These are phyloP conservation scores for Candida boidinii DNA, from an alignment of 805 yeast genomes.

Conservation along the genomic window DNA sequence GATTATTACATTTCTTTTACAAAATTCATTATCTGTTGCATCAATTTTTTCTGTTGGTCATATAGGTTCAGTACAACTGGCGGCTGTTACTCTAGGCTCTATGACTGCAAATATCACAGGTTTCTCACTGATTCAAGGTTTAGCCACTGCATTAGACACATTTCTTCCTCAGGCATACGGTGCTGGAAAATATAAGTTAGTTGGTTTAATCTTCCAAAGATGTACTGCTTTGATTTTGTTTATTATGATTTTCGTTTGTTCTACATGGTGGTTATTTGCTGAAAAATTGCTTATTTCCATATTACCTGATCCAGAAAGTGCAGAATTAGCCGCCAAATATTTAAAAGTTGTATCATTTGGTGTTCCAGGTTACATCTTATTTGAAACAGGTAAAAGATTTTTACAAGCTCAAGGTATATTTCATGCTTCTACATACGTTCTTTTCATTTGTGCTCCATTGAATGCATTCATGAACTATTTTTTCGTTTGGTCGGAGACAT, in stretches of 20 bases:
- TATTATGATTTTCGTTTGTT: constrained; percentile 30
- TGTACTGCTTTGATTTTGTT: constrained; percentile 37
- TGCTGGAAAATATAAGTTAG: constrained; percentile 38
- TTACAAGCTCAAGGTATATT: constrained; percentile 53
- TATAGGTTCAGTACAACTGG: constrained; percentile 47
- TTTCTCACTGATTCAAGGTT: constrained; percentile 48
- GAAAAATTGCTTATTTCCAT: constrained; percentile 21
- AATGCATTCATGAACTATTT: constrained; percentile 38
- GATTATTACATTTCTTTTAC: constrained; percentile 42
- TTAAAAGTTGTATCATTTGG: constrained; percentile 39
- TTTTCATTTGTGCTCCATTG: constrained; percentile 45
- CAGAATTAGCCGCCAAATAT: constrained; percentile 39
- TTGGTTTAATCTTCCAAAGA: constrained; percentile 42
- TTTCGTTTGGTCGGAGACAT: constrained; percentile 32
- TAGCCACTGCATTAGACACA: constrained; percentile 49
- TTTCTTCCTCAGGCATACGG: constrained; percentile 57
- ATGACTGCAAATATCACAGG: constrained; percentile 50
- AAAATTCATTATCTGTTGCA: constrained; percentile 44
- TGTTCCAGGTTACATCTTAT: constrained; percentile 46
- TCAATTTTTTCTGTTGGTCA: constrained; percentile 52
- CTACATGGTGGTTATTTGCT: constrained; percentile 32
- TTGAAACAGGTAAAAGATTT: constrained; percentile 48
- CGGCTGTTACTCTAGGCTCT: constrained; percentile 51
- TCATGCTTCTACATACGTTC: constrained; percentile 46
- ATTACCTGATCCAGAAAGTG: constrained; percentile 39